A percentile compares a stretch with the other conserved stretches of the same genome.
Conservation (phyloP, 345 rosid species). For the Hypericum androsaemum region DNA sequence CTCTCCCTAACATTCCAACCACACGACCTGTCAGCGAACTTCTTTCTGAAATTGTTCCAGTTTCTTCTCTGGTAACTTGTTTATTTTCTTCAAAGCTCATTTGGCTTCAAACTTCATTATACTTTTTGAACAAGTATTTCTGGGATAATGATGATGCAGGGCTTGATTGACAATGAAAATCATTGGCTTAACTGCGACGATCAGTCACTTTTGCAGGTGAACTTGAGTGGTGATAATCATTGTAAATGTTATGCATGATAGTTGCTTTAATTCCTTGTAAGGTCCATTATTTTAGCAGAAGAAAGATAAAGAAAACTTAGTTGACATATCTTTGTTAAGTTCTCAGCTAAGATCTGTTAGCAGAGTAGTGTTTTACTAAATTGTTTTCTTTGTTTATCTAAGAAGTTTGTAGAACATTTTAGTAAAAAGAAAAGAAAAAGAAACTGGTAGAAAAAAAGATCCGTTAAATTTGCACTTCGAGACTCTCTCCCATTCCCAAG, state of each 20-base stretch:
- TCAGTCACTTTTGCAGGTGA: conserved; percentile 41
- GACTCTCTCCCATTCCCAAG: too few relatives aligned
- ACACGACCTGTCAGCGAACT: conserved; percentile 56
- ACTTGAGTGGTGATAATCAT: not conserved
- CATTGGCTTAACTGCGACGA: conserved; percentile 25
- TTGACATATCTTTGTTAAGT: too few relatives aligned
- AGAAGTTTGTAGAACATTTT: too few relatives aligned
- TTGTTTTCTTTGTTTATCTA: too few relatives aligned
- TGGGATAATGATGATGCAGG: conserved; percentile 30
- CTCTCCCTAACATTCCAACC: conserved; percentile 44
- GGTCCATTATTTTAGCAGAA: not conserved
- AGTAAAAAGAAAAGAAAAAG: too few relatives aligned
- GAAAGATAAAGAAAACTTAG: too few relatives aligned
- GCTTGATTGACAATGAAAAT: conserved; percentile 24
- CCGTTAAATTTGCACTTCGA: too few relatives aligned
- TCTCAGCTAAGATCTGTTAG: too few relatives aligned
- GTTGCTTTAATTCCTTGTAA: not conserved
- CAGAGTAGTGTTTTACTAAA: too few relatives aligned
- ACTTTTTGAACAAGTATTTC: conserved; percentile 4
- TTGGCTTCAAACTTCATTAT: conserved; percentile 6
- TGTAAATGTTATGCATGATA: not conserved
- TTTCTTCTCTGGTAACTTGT: conserved; percentile 26
- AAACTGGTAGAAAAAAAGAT: too few relatives aligned
- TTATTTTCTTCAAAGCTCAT: conserved; percentile 8
- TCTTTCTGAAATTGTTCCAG: conserved; percentile 50